Evolutionary conservation across 306 rosid genomes (phyloP).

Genomic region (Acacia acuminata): DNA sequence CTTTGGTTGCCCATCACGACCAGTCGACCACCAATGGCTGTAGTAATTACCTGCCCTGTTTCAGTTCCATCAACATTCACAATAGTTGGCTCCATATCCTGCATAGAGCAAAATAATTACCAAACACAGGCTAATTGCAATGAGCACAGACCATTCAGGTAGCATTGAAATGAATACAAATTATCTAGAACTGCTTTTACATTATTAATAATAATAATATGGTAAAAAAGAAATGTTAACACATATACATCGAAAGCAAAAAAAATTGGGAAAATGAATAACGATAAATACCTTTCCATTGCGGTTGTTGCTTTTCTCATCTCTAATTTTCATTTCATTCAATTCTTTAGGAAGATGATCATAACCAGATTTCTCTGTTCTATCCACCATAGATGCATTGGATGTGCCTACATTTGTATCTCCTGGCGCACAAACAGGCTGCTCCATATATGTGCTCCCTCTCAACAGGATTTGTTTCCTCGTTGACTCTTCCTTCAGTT

Average conservation of each 20-base stretch:
- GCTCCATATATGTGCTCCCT: constrained; percentile 38
- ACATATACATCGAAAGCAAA: neutral
- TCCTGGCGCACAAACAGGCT: constrained; percentile 36
- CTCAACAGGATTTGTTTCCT: constrained; percentile 36
- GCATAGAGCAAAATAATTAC: constrained; percentile 24
- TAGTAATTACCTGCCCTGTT: constrained; percentile 81
- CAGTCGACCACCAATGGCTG: constrained; percentile 74
- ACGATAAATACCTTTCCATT: constrained; percentile 61
- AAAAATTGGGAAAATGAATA: neutral
- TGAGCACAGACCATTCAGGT: neutral
- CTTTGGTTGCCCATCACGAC: constrained; percentile 79
- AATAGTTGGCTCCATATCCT: constrained; percentile 70
- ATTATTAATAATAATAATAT: neutral
- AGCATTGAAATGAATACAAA: neutral
- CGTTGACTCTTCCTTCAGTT: constrained; percentile 40
- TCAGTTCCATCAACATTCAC: constrained; percentile 81
- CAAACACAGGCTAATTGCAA: constrained; percentile 12
- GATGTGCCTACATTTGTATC: constrained; percentile 55
- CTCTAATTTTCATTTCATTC: constrained; percentile 72
- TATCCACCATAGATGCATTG: constrained; percentile 39
- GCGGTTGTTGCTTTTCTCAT: constrained; percentile 53
- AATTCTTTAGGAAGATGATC: constrained; percentile 76
- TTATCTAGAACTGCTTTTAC: constrained; percentile 9
- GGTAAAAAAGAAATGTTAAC: constrained; percentile 9
- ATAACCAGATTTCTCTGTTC: constrained; percentile 50